phyloP scores from a whole-genome alignment of 257 asterid species.

The Salvia hispanica region DNA sequence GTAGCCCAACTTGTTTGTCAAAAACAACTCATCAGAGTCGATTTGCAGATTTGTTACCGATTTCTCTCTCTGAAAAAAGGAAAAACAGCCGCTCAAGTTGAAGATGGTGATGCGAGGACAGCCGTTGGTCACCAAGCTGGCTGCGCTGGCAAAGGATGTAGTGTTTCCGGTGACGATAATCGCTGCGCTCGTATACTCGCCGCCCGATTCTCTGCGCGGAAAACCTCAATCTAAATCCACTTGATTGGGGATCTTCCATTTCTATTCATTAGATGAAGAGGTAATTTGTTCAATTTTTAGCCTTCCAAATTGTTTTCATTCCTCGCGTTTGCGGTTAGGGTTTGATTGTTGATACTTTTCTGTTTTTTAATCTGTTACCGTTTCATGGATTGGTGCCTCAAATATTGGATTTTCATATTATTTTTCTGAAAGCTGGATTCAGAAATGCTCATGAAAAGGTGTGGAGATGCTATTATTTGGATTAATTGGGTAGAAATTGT shows the following conservation, averaged over 20 bases:
- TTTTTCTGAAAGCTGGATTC: neutral
- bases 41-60: neutral
- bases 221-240: conserved; percentile 29
- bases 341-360: conserved; percentile 11
- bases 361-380: neutral
- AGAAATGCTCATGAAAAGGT: conserved; percentile 2
- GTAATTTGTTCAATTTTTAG: conserved; percentile 8
- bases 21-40: neutral
- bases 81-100: conserved; percentile 4
- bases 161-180: conserved; percentile 58
- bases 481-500: neutral
- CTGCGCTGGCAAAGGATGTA: conserved; percentile 51
- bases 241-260: conserved; percentile 21
- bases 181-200: conserved; percentile 53
- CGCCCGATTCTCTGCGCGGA: conserved; percentile 46
- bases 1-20: neutral
- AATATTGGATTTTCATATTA: conserved; percentile 7
- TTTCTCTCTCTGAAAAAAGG: neutral
- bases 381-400: conserved; percentile 17
- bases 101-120: conserved; percentile 55
- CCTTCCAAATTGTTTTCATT: neutral
- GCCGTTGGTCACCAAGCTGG: conserved; percentile 57
- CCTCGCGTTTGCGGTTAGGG: conserved; percentile 19
- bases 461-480: neutral
- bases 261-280: conserved; percentile 26